Percentiles rank a stretch among this genome's conserved stretches.
phyloP scores from a whole-genome alignment of 805 yeast species.

The Torulaspora quercuum region DNA sequence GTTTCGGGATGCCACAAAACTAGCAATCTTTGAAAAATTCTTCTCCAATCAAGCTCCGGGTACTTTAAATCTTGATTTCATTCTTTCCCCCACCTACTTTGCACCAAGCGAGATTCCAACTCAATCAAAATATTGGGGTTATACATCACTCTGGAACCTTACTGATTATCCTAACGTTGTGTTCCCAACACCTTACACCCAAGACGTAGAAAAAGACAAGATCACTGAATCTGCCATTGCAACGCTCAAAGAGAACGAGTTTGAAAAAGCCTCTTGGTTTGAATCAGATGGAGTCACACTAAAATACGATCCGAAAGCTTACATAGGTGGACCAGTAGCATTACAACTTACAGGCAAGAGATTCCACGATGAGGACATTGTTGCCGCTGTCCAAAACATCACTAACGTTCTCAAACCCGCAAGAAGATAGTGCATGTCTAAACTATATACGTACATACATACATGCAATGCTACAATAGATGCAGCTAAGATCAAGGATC shows the following conservation, averaged over 20 bases:
- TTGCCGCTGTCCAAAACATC: conserved; percentile 45
- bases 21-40: conserved; percentile 35
- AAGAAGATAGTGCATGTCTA: conserved; percentile 14
- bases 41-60: conserved; percentile 14
- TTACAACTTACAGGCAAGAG: conserved; percentile 51
- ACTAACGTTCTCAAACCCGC: conserved; percentile 33
- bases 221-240: conserved; percentile 37
- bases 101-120: conserved; percentile 70
- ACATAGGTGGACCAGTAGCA: conserved; percentile 48
- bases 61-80: conserved; percentile 46
- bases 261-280: conserved; percentile 27
- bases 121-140: conserved; percentile 71
- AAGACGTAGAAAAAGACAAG: conserved; percentile 52
- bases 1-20: conserved; percentile 56
- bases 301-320: conserved; percentile 36
- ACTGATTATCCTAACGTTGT: conserved; percentile 67
- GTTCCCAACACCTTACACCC: conserved; percentile 59
- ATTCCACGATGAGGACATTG: conserved; percentile 47
- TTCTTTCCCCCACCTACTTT: conserved; percentile 63
- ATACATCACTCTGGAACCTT: conserved; percentile 70
- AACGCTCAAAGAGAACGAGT: conserved; percentile 19
- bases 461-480: neutral
- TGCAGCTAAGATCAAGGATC: no score
- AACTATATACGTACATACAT: neutral
- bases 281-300: conserved; percentile 16